Percentiles rank a stretch among this genome's conserved stretches.
Conservation (phyloP, 306 rosid species). For the Trifolium dubium region DNA sequence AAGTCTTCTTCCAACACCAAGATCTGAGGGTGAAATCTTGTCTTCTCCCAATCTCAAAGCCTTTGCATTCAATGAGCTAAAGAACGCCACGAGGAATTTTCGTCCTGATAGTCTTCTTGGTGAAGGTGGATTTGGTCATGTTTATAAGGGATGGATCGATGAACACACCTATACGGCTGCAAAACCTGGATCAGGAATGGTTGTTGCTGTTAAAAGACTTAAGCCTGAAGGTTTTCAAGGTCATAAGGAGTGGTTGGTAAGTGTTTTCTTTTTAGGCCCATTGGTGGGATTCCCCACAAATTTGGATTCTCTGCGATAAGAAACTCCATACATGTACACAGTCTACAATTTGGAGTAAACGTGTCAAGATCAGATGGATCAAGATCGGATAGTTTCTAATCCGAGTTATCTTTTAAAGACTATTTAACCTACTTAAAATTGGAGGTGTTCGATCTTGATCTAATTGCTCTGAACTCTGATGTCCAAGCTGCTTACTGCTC, state of each 20-base stretch:
- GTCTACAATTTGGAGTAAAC: neutral
- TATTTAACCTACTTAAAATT: too few relatives aligned
- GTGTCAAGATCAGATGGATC: neutral
- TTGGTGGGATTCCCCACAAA: neutral
- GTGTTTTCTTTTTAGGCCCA: conserved; percentile 36
- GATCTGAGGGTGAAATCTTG: conserved; percentile 89
- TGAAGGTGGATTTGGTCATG: conserved; percentile 96
- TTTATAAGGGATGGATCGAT: conserved; percentile 96
- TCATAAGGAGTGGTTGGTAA: conserved; percentile 96
- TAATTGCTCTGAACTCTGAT: neutral
- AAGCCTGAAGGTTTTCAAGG: conserved; percentile 92
- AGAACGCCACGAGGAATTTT: conserved; percentile 83
- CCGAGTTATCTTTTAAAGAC: neutral
- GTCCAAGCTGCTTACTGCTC: neutral
- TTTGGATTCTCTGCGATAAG: neutral
- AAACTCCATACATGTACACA: neutral
- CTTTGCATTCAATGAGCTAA: conserved; percentile 79
- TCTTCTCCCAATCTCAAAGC: conserved; percentile 75
- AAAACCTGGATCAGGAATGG: conserved; percentile 87
- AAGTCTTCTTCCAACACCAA: conserved; percentile 80
- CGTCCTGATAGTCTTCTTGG: conserved; percentile 87
- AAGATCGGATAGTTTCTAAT: neutral
- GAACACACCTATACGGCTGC: conserved; percentile 60
- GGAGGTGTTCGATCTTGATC: neutral
- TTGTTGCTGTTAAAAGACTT: conserved; percentile 92